phyloP scores from a whole-genome alignment of 345 rosid species.

The Laguncularia racemosa region DNA sequence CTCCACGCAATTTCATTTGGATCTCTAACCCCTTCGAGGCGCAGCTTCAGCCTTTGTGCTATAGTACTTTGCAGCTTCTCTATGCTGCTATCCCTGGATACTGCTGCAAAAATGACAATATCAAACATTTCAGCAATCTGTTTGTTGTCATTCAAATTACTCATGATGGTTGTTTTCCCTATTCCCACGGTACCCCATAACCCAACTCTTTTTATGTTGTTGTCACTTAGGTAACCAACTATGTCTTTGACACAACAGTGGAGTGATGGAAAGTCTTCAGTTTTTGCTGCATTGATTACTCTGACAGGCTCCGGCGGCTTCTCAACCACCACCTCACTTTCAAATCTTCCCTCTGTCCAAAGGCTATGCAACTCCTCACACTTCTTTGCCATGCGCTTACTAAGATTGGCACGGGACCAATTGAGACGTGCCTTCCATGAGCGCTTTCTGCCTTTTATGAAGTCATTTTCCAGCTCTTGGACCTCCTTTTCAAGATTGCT shows the following conservation, averaged over 20 bases:
- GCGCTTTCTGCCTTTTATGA: neutral
- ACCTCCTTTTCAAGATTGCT: constrained; percentile 3
- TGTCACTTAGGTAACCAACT: constrained; percentile 9
- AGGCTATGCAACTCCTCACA: constrained; percentile 8
- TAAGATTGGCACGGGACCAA: constrained; percentile 8
- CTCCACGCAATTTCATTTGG: constrained; percentile 8
- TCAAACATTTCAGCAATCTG: constrained; percentile 20
- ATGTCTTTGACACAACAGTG: constrained; percentile 9
- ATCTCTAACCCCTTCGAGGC: neutral
- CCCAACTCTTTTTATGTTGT: constrained; percentile 13
- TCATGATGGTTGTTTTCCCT: constrained; percentile 31
- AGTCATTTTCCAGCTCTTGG: constrained; percentile 2
- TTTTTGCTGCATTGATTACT: constrained; percentile 15
- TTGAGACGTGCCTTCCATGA: neutral
- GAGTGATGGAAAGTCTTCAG: constrained; percentile 13
- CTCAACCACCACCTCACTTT: constrained; percentile 16
- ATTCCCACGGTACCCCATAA: constrained; percentile 24
- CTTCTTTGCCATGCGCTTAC: constrained; percentile 14
- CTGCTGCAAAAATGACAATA: constrained; percentile 19
- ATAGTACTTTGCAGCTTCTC: constrained; percentile 21
- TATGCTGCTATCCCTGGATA: constrained; percentile 5
- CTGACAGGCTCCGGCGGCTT: constrained; percentile 19
- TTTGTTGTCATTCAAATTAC: constrained; percentile 23
- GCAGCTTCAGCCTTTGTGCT: constrained; percentile 11
- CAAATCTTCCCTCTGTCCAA: constrained; percentile 12